A percentile compares a stretch with the other conserved stretches of the same genome.
Evolutionary conservation across 148 eudicot species (phyloP).

Genomic region (Chenopodium quinoa): DNA sequence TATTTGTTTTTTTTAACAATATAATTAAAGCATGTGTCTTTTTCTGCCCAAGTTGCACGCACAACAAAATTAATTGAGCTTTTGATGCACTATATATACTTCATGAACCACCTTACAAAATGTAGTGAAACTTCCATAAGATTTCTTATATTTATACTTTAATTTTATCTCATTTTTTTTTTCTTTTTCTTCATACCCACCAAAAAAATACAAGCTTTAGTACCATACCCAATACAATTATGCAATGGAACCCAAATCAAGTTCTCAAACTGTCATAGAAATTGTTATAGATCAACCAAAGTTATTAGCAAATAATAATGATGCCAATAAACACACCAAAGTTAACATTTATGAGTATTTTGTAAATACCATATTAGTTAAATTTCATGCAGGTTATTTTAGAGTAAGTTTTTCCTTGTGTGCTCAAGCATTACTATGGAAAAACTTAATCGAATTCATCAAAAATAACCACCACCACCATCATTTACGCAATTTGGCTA

Average conservation of each 20-base stretch:
- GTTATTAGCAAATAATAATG: background rate
- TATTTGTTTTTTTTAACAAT: background rate
- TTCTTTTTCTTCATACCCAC: background rate
- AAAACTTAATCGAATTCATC: conserved; percentile 34
- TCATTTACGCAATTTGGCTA: background rate
- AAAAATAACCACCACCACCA: background rate
- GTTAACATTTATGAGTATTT: conserved; percentile 8
- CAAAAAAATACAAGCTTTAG: background rate
- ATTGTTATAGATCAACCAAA: conserved; percentile 2
- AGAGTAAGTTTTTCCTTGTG: conserved; percentile 47
- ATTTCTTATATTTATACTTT: background rate
- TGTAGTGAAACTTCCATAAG: background rate
- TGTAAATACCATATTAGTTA: conserved; percentile 6
- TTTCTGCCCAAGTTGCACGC: background rate
- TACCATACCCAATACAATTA: too few species aligned
- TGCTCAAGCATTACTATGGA: conserved; percentile 51
- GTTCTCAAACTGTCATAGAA: background rate
- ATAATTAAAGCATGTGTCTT: background rate
- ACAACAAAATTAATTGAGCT: background rate
- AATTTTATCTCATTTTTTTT: too few species aligned
- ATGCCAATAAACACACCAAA: background rate
- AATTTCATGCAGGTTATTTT: conserved; percentile 55
- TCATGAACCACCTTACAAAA: background rate
- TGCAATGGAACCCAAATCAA: background rate
- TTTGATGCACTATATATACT: background rate